Evolutionary conservation across 805 yeast species (phyloP), one percentile per base, ranked within the genome.

Genomic region (Metschnikowia anglica): DNA sequence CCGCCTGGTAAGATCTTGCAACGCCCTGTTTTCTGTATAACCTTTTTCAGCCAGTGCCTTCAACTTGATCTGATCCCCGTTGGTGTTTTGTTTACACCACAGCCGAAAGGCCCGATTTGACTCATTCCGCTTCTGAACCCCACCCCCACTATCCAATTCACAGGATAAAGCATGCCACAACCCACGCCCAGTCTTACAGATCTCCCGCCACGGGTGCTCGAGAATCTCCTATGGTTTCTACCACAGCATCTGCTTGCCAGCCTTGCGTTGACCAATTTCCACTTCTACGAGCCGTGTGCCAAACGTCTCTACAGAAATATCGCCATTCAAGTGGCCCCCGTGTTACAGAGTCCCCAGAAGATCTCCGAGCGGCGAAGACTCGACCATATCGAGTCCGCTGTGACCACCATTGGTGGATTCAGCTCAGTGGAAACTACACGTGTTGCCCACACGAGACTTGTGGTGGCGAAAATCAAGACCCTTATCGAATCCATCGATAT

Each of bases 391-490:
- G 60, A 61, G 26, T 46, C 56, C 42, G 43, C 48, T 5, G 51
- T 46, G 12, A 54, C 70, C 5, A 47, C 55, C 2, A 41, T 66
- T 6, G 58, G 59, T 38, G 70, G 70, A 3, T 52, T 65, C 17
- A 21, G 26, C 2, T 47, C 50, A 10, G 55, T 46, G 11, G 34
- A 47, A 17, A 44, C 49, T 33, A 26, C 50, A 3, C 23, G 28
- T 8, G 53, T 45, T 15, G 52, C 52, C 12, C 69, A 66, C 29
- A 25, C 44, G 28, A 53, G 51, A 20, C 41, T 66, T 46, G 54
- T 68, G 21, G 45, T 49, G 34, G 68, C 68, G 12, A 66, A 75
- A 47, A 62, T 80, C 35, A 65, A 64, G 28, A 59, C 72, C 2
- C 55, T 81, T 30, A 35, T 66, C 10, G 66, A 67, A 16, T 60